These are phyloP conservation scores for Hirsutella thompsonii DNA, from an alignment of 2,329 filamentous ascomycete genomes.

Conservation along the genomic window DNA sequence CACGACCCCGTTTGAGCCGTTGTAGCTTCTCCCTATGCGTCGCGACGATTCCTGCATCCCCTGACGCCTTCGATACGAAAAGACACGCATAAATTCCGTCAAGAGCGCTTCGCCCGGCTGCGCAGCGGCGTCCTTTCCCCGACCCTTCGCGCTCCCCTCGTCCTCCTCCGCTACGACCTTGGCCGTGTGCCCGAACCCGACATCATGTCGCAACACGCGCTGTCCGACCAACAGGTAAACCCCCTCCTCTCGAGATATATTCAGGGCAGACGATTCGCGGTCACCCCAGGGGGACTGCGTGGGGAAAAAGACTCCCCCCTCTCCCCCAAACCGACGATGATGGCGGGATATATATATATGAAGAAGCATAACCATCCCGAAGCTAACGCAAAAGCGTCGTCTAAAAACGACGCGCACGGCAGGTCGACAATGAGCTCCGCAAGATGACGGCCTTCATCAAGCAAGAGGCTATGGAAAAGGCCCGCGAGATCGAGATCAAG, in stretches of 20 bases:
- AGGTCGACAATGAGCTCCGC: conserved; percentile 97
- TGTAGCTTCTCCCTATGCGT: conserved; percentile 13
- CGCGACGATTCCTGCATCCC: conserved; percentile 5
- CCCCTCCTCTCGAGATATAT: not conserved
- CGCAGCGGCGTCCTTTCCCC: not conserved
- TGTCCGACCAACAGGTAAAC: conserved; percentile 91
- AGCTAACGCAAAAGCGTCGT: not conserved
- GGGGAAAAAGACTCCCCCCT: too few relatives aligned
- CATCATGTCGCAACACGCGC: conserved; percentile 89
- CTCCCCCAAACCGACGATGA: too few relatives aligned
- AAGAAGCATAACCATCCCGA: too few relatives aligned
- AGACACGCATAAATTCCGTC: not conserved
- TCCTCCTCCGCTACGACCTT: conserved; percentile 4
- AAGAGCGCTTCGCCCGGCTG: not conserved
- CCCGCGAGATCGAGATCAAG: conserved; percentile 93
- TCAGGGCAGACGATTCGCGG: not conserved
- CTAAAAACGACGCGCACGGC: conserved; percentile 5
- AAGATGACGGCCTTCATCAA: conserved; percentile 99
- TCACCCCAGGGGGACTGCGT: too few relatives aligned
- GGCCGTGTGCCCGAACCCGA: conserved; percentile 12
- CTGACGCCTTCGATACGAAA: conserved; percentile 1
- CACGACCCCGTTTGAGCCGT: conserved; percentile 11
- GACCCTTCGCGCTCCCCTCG: conserved; percentile 8
- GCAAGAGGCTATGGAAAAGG: conserved; percentile 95
- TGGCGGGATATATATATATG: too few relatives aligned